Base-by-base conservation (phyloP, 1,284 basidiomycete genomes). In the Pterula multifida region DNA sequence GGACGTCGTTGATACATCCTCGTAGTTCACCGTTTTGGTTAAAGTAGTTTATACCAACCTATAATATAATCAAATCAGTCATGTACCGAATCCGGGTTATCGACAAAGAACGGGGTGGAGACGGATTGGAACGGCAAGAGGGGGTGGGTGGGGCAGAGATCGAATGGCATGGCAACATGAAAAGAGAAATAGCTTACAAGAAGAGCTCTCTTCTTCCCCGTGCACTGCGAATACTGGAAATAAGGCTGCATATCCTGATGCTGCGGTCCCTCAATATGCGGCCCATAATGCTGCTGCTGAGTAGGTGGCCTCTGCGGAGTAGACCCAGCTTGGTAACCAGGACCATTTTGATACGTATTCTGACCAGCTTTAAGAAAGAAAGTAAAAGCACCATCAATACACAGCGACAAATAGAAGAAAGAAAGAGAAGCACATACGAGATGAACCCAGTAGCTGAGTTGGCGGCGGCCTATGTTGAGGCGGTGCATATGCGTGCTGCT, bases 1-100 rank as follows among this genome's bases (percentile, higher is more conserved):
- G 67, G 0, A 80, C 90, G 58, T 96, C 92, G 62, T 95, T 93
- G 64, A 93, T 89, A 58, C 92, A 95, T 1, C 92, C 91, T 21
- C 70, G 67, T 32, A 95, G 67, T 58, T 81, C 78, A 4, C 69
- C 73, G 1, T 64, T 60, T 54, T 80, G 76, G 2, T 84, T 79
- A 50, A 78, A 59, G 62, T 94, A 95, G 68, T 94, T 93, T 62
- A 93, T 84, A 1, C 88, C 88, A 52, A 90, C 78, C 83, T 88
- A 53, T 42, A 45, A n/a, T n/a, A n/a, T n/a, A n/a, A n/a, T n/a
- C n/a, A n/a, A n/a, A n/a, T n/a, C n/a, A n/a, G n/a, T n/a, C n/a
- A n/a, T n/a, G n/a, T n/a, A n/a, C n/a, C n/a, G 48, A 47, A 46
- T 23, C n/a, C n/a, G n/a, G n/a, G n/a, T n/a, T n/a, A n/a, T n/a